These are phyloP conservation scores for Flaveria ramosissima DNA, from an alignment of 129 eudicot genomes.

Conservation along the genomic window DNA sequence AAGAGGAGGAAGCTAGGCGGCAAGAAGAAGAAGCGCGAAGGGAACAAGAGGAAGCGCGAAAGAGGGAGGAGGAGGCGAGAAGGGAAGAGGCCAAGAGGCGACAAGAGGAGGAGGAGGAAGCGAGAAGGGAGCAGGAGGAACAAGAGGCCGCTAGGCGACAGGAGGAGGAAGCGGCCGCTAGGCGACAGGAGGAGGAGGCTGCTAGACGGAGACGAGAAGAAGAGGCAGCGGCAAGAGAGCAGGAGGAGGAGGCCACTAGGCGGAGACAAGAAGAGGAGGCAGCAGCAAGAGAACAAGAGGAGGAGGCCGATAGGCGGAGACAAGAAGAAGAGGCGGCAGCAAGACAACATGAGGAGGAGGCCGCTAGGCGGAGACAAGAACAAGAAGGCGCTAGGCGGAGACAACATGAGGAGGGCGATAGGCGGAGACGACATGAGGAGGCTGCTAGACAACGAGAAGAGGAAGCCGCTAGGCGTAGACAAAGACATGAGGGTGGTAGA, in stretches of 20 bases:
- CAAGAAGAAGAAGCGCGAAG: conserved; percentile 29
- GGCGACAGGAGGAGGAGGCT: not conserved
- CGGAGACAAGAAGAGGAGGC: conserved; percentile 10
- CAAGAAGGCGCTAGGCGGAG: not conserved
- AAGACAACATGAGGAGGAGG: conserved; percentile 12
- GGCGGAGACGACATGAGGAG: not conserved
- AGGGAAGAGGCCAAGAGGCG: not conserved
- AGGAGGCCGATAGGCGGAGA: not conserved
- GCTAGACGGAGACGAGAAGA: not conserved
- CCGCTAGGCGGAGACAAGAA: not conserved
- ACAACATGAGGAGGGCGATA: conserved; percentile 8
- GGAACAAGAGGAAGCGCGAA: conserved; percentile 23
- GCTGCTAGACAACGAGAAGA: not conserved
- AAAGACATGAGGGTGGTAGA: not conserved
- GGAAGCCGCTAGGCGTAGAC: not conserved
- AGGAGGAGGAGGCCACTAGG: conserved; percentile 9
- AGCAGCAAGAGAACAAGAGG: not conserved
- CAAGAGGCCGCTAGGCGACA: not conserved
- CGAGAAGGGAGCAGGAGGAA: not conserved
- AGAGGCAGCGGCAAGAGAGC: not conserved
- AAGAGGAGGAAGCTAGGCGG: conserved; percentile 23
- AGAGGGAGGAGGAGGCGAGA: not conserved
- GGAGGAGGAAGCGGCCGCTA: not conserved
- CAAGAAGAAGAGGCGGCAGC: conserved; percentile 14
- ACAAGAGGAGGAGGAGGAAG: conserved; percentile 26